Evolutionary conservation across 768 basidiomycete genomes (phyloP).

Genomic region (Russula ochroleuca): DNA sequence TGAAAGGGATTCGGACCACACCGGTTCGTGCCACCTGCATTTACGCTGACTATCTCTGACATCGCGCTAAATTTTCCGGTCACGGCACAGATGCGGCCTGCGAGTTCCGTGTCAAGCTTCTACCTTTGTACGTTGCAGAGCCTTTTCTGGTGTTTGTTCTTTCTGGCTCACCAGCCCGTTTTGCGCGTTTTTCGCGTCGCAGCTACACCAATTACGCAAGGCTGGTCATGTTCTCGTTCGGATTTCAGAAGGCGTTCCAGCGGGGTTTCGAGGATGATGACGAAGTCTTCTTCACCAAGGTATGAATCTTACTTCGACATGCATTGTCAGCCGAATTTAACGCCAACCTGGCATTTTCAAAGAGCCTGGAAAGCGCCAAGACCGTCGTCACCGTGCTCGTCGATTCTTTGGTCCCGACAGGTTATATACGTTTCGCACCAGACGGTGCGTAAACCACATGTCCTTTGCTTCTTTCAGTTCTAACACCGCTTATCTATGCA

Average conservation of each 20-base stretch:
- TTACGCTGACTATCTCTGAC: background rate
- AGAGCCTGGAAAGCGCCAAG: slow-evolving; percentile 27
- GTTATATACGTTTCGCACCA: slow-evolving; percentile 33
- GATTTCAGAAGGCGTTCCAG: slow-evolving; percentile 40
- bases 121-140: slow-evolving; percentile 40
- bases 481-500: background rate
- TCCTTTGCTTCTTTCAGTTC: background rate
- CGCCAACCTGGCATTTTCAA: background rate
- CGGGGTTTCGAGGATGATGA: slow-evolving; percentile 26
- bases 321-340: slow-evolving; percentile 6
- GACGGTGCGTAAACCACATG: slow-evolving; percentile 23
- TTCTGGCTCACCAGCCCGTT: background rate
- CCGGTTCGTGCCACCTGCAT: slow-evolving; percentile 8
- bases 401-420: slow-evolving; percentile 25
- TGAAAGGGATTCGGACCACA: slow-evolving; percentile 21
- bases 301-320: slow-evolving; percentile 17
- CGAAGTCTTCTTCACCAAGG: slow-evolving; percentile 32
- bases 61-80: background rate
- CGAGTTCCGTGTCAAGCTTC: slow-evolving; percentile 27
- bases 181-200: background rate
- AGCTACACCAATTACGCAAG: slow-evolving; percentile 34
- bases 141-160: background rate
- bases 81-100: slow-evolving; percentile 17
- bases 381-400: slow-evolving; percentile 21
- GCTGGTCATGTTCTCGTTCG: slow-evolving; percentile 41